phyloP scores from a whole-genome alignment of 2,329 filamentous ascomycete species.

The Colletotrichum karsti region DNA sequence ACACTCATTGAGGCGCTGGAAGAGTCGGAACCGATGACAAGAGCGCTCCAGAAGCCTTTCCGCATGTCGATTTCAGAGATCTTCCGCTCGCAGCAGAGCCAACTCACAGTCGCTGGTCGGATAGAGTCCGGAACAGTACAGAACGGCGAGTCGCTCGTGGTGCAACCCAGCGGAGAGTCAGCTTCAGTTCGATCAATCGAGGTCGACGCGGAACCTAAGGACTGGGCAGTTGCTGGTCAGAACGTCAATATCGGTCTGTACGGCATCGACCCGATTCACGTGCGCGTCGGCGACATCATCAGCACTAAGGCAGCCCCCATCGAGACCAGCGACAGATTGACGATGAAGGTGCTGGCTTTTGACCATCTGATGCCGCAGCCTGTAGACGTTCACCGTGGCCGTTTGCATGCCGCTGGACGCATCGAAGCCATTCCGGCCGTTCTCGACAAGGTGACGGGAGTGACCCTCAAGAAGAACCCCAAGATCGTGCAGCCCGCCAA shows the following conservation, averaged over 20 bases:
- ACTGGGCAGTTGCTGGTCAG: slow-evolving; percentile 94
- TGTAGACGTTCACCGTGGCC: slow-evolving; percentile 87
- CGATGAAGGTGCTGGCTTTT: slow-evolving; percentile 86
- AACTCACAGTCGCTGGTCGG: slow-evolving; percentile 85
- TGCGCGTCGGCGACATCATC: slow-evolving; percentile 87
- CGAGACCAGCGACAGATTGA: slow-evolving; percentile 76
- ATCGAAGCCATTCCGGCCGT: slow-evolving; percentile 77
- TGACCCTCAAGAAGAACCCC: slow-evolving; percentile 82
- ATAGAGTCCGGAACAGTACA: slow-evolving; percentile 87
- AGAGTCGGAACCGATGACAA: slow-evolving; percentile 75
- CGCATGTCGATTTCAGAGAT: slow-evolving; percentile 90
- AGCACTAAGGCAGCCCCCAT: slow-evolving; percentile 76
- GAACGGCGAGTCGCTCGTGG: slow-evolving; percentile 79
- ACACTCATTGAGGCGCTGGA: slow-evolving; percentile 89
- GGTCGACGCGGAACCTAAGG: slow-evolving; percentile 74
- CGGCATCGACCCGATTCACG: slow-evolving; percentile 84
- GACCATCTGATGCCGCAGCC: slow-evolving; percentile 89
- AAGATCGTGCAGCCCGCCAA: slow-evolving; percentile 82
- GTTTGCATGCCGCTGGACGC: slow-evolving; percentile 79
- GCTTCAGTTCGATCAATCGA: slow-evolving; percentile 85
- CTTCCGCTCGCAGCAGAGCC: slow-evolving; percentile 82
- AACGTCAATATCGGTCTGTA: slow-evolving; percentile 85
- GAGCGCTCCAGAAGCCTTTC: slow-evolving; percentile 80
- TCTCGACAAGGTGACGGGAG: slow-evolving; percentile 81
- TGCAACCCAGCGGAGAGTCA: slow-evolving; percentile 83